Percentiles rank a stretch among this genome's conserved stretches.
Evolutionary conservation across 2,329 filamentous ascomycete genomes (phyloP).

Genomic region (Colletotrichum paranaense): DNA sequence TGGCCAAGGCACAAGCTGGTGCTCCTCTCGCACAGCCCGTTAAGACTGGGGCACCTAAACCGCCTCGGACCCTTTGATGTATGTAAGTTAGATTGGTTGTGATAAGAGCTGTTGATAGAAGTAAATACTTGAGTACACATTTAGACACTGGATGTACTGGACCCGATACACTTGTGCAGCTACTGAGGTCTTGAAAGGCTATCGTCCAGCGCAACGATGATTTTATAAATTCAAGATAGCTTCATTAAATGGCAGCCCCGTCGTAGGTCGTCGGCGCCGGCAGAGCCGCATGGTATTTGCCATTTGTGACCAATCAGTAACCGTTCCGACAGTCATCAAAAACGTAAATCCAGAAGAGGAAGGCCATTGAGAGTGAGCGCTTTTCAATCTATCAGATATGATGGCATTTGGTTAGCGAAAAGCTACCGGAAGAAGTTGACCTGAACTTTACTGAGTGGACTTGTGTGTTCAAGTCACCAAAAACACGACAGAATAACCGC

Average conservation of each 20-base stretch:
- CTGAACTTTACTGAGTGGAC: neutral
- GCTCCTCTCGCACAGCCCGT: neutral
- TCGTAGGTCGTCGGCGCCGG: neutral
- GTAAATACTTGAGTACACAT: neutral
- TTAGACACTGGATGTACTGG: neutral
- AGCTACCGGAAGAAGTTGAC: neutral
- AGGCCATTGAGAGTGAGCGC: neutral
- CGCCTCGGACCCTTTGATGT: neutral
- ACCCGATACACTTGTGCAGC: neutral
- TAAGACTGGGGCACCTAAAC: neutral
- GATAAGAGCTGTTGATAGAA: neutral
- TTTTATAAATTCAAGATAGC: neutral
- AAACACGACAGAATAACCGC: neutral
- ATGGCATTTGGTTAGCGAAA: neutral
- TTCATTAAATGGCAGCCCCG: neutral
- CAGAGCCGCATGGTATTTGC: neutral
- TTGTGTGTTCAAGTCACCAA: neutral
- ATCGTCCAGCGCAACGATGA: neutral
- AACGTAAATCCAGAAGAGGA: neutral
- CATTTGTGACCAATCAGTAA: neutral
- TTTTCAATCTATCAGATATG: neutral
- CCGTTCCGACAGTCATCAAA: neutral
- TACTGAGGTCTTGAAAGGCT: too few species aligned
- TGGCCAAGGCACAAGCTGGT: neutral
- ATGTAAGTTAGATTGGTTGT: neutral